Evolutionary conservation across 2,329 filamentous ascomycete genomes (phyloP).

Genomic region (Talaromyces piceae): DNA sequence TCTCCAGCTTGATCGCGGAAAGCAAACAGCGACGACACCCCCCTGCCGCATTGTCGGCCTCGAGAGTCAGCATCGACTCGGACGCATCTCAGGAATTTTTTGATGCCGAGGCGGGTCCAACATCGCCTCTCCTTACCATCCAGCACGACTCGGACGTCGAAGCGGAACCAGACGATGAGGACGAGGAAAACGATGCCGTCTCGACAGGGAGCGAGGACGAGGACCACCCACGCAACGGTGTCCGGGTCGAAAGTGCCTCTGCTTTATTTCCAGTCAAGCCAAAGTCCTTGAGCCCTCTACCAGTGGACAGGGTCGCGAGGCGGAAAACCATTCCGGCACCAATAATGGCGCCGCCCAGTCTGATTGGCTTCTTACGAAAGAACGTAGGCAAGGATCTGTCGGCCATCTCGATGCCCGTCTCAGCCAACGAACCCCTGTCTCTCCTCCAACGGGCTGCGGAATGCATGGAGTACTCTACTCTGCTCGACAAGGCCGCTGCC

Average conservation of each 20-base stretch:
- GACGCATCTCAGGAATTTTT: conserved; percentile 85
- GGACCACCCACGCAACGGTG: conserved; percentile 29
- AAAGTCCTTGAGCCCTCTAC: conserved; percentile 69
- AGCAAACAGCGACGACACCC: conserved; percentile 68
- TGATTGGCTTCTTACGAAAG: conserved; percentile 91
- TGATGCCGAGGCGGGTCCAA: conserved; percentile 64
- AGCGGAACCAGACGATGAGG: conserved; percentile 49
- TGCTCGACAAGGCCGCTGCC: conserved; percentile 67
- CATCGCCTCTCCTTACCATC: conserved; percentile 67
- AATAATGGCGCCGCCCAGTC: conserved; percentile 72
- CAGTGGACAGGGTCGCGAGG: conserved; percentile 59
- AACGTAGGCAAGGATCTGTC: conserved; percentile 97
- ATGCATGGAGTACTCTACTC: conserved; percentile 79
- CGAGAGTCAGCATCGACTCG: conserved; percentile 70
- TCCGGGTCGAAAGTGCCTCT: conserved; percentile 24
- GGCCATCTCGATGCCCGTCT: conserved; percentile 95
- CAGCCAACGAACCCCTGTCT: conserved; percentile 86
- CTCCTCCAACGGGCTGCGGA: conserved; percentile 83
- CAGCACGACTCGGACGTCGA: conserved; percentile 65
- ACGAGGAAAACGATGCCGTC: conserved; percentile 51
- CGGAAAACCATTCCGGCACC: conserved; percentile 65
- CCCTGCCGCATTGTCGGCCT: conserved; percentile 45
- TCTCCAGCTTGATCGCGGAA: conserved; percentile 66
- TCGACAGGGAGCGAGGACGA: conserved; percentile 57
- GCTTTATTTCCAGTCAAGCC: conserved; percentile 66